Base-by-base conservation (phyloP, 139 green algal species). In the Chlorella sp. region DNA sequence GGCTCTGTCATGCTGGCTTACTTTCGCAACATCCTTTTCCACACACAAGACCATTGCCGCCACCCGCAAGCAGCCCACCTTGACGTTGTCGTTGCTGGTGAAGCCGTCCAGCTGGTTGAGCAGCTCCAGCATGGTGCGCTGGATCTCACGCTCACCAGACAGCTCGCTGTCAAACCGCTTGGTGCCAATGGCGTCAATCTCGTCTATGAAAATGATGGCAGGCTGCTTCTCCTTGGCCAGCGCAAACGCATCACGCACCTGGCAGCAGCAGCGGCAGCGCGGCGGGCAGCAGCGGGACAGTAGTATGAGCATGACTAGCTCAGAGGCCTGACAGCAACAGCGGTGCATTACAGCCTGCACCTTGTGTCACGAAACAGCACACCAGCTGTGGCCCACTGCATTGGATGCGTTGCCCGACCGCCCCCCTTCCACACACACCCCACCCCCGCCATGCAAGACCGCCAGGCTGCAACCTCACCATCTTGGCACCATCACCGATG, bases 191-290 rank as follows among this genome's bases (percentile, higher is more conserved):
- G 82, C 82, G 73, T 86, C 78, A 27, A 86, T 81, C 42, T 99
- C 95, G 64, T 99, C 95, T 66, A 99, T 99, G 88, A 99, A 99
- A 77, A 99, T 99, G 84, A 99, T 99, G 79, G 83, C 90, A 5
- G 95, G 95, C 3, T 86, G 76, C 88, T 99, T 99, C 82, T 99
- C 95, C 84, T 99, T 99, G 70, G 95, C 95, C 31, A 99, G 86
- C 6, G 91, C 88, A 78, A 99, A 99, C 0, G 95, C 95, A 73
- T 99, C 95, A 0, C 95, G 84, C 62, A 99, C n/a, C n/a, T n/a
- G n/a, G n/a, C n/a, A n/a, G n/a, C n/a, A n/a, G n/a, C n/a, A n/a
- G n/a, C n/a, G n/a, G n/a, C n/a, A n/a, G n/a, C n/a, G n/a, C n/a
- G n/a, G n/a, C n/a, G n/a, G n/a, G n/a, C n/a, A n/a, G n/a, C n/a